Base-by-base conservation (phyloP, 1,139 yeast genomes). In the Yarrowia galli region DNA sequence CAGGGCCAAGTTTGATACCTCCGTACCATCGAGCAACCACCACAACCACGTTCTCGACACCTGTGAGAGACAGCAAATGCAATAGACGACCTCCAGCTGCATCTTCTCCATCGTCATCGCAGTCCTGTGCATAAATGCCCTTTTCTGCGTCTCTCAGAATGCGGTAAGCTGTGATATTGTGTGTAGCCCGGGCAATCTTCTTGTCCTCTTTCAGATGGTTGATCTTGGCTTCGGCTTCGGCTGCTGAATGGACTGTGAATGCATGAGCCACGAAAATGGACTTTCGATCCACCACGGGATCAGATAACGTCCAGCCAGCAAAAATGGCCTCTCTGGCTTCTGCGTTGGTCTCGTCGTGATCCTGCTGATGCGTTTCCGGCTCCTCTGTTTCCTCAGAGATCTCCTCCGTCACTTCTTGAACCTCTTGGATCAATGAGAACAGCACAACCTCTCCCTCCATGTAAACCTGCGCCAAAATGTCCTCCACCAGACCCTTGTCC, bases 61-160 rank as follows among this genome's bases (percentile, higher is more conserved):
- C 95, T 92, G 76, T 75, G 15, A 74, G 66, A 66, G 70, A 67
- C 70, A 93, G 79, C 68, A 93, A 79, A 80, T 92, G 98, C 68
- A 92, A 78, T 81, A 93, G 80, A 69, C 98, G 80, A 7, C 96
- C 87, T 6, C 99, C 99, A 0, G 99, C 97, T 0, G 98, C 99
- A 0, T 97, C 84, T 75, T 95, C 99, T 4, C 99, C 99, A 75
- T 95, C 99, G 75, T 96, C 99, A 74, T 95, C 98, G 74, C 91
- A 92, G 74, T 95, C 98, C 73, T 91, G 95, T 69, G 82, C 84
- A 60, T 84, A 82, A 0, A 87, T 83, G 0, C 87, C 88, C 15
- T 74, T 73, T 9, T 43, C 64, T 20, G 64, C 51, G 0, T 77
- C 78, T 32, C 84, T 80, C 70, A 82, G 82, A 2, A 93, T 89